phyloP scores from a whole-genome alignment of 140 eudicot genomes.

The Flaveria floridana region DNA sequence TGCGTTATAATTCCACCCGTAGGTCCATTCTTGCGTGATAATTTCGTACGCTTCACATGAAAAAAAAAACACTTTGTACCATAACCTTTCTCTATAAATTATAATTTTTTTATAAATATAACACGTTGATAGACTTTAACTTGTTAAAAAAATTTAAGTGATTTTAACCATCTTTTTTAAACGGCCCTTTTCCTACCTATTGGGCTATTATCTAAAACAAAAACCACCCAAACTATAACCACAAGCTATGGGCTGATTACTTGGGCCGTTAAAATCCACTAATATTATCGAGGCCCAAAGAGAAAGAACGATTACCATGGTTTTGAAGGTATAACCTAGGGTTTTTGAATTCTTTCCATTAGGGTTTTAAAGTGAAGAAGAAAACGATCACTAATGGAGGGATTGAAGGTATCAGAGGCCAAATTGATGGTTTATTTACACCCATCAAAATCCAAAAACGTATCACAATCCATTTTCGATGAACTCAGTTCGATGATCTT shows the following conservation, averaged over 20 bases:
- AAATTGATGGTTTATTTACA: slow-evolving; percentile 65
- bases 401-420: slow-evolving; percentile 59
- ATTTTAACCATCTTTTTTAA: no score
- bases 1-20: no score
- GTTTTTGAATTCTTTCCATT: neutral
- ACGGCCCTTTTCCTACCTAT: no score
- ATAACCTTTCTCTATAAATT: no score
- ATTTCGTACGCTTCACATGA: no score
- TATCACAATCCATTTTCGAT: slow-evolving; percentile 47
- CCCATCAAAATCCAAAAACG: slow-evolving; percentile 70
- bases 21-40: no score
- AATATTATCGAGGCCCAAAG: neutral
- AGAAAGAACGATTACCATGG: neutral
- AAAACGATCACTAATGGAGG: slow-evolving; percentile 56
- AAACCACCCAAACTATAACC: no score
- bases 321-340: neutral
- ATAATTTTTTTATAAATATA: no score
- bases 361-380: slow-evolving; percentile 7
- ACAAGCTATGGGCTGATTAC: neutral
- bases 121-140: no score
- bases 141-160: no score
- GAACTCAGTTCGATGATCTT: slow-evolving; percentile 81
- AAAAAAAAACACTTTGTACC: no score
- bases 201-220: no score
- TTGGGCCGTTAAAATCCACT: neutral